Evolutionary conservation across 768 basidiomycete species (phyloP).

Genomic region (Termitomyces sp.): DNA sequence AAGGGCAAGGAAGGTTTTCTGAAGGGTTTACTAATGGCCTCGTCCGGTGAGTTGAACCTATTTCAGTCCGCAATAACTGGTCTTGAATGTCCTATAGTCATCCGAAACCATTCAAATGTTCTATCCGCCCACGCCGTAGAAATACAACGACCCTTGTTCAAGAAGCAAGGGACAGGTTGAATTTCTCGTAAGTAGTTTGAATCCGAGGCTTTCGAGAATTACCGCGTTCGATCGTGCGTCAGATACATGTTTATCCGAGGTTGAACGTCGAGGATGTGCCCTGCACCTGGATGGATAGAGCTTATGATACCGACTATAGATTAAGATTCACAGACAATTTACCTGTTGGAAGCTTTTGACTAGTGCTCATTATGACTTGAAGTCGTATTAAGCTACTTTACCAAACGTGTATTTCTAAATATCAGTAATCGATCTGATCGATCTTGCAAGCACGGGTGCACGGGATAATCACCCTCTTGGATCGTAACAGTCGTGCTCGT

Average conservation of each 20-base stretch:
- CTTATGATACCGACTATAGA: neutral
- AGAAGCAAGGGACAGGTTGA: conserved; percentile 18
- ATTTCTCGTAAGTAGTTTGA: neutral
- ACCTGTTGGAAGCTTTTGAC: neutral
- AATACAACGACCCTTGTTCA: conserved; percentile 22
- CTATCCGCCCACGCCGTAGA: conserved; percentile 38
- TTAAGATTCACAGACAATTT: neutral
- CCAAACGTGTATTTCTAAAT: neutral
- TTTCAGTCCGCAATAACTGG: neutral
- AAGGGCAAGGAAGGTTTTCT: conserved; percentile 35
- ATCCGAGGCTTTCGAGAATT: neutral
- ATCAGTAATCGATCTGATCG: neutral
- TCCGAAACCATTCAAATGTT: conserved; percentile 43
- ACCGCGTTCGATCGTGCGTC: neutral
- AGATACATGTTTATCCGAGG: neutral
- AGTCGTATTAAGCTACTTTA: neutral
- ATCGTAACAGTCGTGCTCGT: neutral
- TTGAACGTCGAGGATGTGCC: neutral
- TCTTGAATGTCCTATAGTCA: conserved; percentile 29
- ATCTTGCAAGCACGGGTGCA: neutral
- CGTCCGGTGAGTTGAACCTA: conserved; percentile 32
- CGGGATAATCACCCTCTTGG: neutral
- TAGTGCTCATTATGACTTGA: neutral
- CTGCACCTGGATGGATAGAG: neutral
- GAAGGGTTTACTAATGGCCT: conserved; percentile 35